Conservation (phyloP, 306 rosid genomes). For the Malus asiatica region DNA sequence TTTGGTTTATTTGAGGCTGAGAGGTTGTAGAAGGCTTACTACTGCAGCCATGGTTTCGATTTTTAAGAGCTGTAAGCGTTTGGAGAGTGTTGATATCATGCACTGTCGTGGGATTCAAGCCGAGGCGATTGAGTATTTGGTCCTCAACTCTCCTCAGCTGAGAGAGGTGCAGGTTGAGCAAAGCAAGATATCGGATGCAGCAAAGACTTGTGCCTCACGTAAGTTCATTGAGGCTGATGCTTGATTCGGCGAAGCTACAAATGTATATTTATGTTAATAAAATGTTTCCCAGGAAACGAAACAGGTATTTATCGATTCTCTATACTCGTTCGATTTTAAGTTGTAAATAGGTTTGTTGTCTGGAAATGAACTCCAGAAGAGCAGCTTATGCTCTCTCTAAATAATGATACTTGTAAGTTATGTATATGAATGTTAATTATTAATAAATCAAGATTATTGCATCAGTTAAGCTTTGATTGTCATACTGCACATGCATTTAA, state of each 20-base stretch:
- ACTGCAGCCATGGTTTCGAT: constrained; percentile 28
- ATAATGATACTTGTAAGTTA: constrained; percentile 11
- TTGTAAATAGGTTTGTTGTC: constrained; percentile 12
- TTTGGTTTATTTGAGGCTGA: constrained; percentile 54
- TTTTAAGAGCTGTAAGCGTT: constrained; percentile 49
- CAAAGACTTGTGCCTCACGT: constrained; percentile 38
- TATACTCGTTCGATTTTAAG: background rate
- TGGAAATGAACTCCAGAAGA: background rate
- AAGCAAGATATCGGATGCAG: constrained; percentile 52
- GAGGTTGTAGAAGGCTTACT: constrained; percentile 66
- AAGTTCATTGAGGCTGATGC: constrained; percentile 46
- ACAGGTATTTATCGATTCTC: constrained; percentile 18
- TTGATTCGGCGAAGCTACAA: constrained; percentile 9
- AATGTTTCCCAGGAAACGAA: constrained; percentile 15
- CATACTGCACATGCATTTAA: background rate
- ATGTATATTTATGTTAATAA: background rate
- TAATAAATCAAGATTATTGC: background rate
- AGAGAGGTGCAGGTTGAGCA: constrained; percentile 59
- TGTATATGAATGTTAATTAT: background rate
- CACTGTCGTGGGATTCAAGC: constrained; percentile 49
- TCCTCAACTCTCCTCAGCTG: constrained; percentile 40
- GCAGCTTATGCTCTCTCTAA: background rate
- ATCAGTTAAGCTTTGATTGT: background rate
- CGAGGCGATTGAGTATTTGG: constrained; percentile 42
- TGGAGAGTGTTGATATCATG: constrained; percentile 59